Percentiles rank a stretch among this genome's conserved stretches.
phyloP scores from a whole-genome alignment of 768 basidiomycete species.

The Lactarius pseudohatsudake region DNA sequence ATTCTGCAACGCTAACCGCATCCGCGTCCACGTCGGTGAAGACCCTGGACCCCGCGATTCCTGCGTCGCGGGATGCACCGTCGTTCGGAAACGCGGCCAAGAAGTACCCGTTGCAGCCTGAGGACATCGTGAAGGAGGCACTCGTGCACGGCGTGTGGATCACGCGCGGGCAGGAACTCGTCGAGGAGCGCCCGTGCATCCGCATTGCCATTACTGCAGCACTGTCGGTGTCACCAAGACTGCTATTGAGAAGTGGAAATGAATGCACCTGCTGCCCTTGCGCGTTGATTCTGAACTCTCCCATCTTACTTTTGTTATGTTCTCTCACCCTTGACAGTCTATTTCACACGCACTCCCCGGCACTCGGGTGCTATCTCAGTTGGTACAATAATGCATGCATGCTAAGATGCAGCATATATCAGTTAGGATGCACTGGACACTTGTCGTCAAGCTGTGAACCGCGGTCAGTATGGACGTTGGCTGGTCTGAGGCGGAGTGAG shows the following conservation, averaged over 20 bases:
- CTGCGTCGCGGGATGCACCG: slow-evolving; percentile 46
- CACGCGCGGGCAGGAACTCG: slow-evolving; percentile 46
- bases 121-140: slow-evolving; percentile 86
- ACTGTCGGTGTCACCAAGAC: slow-evolving; percentile 50
- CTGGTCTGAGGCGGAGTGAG: too few species aligned
- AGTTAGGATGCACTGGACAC: too few species aligned
- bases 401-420: too few species aligned
- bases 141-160: slow-evolving; percentile 37
- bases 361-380: too few species aligned
- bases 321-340: neutral
- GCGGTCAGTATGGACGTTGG: too few species aligned
- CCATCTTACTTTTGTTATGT: neutral
- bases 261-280: slow-evolving; percentile 68
- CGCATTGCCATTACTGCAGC: slow-evolving; percentile 78
- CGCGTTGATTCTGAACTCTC: neutral
- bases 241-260: slow-evolving; percentile 68
- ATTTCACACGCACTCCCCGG: too few species aligned
- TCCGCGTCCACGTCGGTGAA: slow-evolving; percentile 37
- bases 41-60: slow-evolving; percentile 50
- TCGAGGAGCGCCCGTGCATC: slow-evolving; percentile 42
- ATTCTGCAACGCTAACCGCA: slow-evolving; percentile 33
- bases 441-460: too few species aligned
- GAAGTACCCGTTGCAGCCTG: slow-evolving; percentile 68
- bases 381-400: too few species aligned
- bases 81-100: slow-evolving; percentile 62